Base-by-base conservation (phyloP, 345 rosid genomes). In the Cardiospermum halicacabum region DNA sequence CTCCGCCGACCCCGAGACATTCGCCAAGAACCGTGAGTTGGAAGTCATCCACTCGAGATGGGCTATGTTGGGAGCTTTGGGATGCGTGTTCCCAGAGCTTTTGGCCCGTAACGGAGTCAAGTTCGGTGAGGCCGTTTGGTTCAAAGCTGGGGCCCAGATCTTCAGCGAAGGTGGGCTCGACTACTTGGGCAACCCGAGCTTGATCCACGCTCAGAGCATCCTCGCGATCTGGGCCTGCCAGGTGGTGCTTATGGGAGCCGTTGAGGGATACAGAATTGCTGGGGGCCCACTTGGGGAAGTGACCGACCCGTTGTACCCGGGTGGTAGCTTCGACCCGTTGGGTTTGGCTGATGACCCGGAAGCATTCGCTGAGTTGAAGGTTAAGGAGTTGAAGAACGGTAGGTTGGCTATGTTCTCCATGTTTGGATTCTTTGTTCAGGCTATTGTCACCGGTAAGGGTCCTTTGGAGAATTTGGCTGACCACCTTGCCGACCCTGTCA, bases 401-500 rank as follows among this genome's bases (percentile, higher is more conserved):
- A 77, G 96, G 58, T 72, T 87, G 70, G 93, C 93, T 57, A 87
- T 86, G 94, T 89, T 89, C 83, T 87, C 91, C 21, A 84, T 89
- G 96, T 90, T 85, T 6, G 94, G 94, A 51, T 84, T 87, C 89
- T 90, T 84, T 16, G 94, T 87, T 42, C 92, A 88, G 58, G 97
- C 97, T 37, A 91, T 85, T 15, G 97, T 91, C 4, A 91, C 95
- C 0, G 91, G 96, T 12, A 87, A 88, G 75, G 91, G 94, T 6
- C 92, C 95, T 0, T 51, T 88, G 73, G 89, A 86, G 78, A 90
- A 85, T 77, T 71, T 90, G 55, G 90, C 95, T 0, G 95, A 88
- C 78, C 97, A 88, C 73, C 79, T 89, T 61, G 87, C 88, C 5
- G 96, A 87, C 64, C 94, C 94, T 0, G 96, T 87, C 45, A 88